phyloP scores from a whole-genome alignment of 139 green algal genomes.

The Pycnococcus provasolii region DNA sequence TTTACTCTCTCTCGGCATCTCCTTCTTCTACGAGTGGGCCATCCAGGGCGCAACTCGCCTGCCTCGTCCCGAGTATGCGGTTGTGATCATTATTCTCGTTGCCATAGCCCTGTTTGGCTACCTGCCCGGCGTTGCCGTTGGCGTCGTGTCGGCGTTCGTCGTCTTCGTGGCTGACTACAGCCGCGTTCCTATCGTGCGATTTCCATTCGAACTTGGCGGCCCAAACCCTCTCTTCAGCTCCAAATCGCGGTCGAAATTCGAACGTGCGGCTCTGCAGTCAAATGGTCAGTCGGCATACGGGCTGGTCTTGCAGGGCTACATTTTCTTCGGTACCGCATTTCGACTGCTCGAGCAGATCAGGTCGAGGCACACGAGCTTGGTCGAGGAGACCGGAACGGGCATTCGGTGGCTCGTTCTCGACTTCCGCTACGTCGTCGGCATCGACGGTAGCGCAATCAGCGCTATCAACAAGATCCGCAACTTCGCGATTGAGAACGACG shows the following conservation, averaged over 20 bases:
- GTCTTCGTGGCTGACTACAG: slow-evolving; percentile 16
- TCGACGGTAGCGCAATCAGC: slow-evolving; percentile 10
- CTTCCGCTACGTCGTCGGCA: slow-evolving; percentile 13
- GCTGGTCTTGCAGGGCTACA: slow-evolving; percentile 10
- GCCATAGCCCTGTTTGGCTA: slow-evolving; percentile 10
- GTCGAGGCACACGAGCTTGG: too few species aligned
- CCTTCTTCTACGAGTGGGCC: slow-evolving; percentile 17
- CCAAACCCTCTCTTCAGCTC: too few species aligned
- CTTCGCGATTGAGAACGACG: not conserved
- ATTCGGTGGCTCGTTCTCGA: slow-evolving; percentile 9
- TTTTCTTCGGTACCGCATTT: slow-evolving; percentile 19
- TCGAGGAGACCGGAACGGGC: not conserved
- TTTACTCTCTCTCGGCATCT: slow-evolving; percentile 1
- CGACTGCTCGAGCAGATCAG: slow-evolving; percentile 6
- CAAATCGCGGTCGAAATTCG: too few species aligned
- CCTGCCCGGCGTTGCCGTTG: slow-evolving; percentile 7
- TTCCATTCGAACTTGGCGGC: not conserved
- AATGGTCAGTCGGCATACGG: not conserved
- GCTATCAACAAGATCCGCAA: slow-evolving; percentile 11
- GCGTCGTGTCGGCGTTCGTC: slow-evolving; percentile 3
- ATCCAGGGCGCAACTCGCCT: not conserved
- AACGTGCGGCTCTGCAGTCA: too few species aligned
- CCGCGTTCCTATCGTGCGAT: slow-evolving; percentile 7
- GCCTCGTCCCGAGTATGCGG: slow-evolving; percentile 7
- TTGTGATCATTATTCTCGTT: slow-evolving; percentile 9